These are phyloP conservation scores for Nidularia pulvinata DNA, from an alignment of 768 basidiomycete genomes.

Conservation along the genomic window DNA sequence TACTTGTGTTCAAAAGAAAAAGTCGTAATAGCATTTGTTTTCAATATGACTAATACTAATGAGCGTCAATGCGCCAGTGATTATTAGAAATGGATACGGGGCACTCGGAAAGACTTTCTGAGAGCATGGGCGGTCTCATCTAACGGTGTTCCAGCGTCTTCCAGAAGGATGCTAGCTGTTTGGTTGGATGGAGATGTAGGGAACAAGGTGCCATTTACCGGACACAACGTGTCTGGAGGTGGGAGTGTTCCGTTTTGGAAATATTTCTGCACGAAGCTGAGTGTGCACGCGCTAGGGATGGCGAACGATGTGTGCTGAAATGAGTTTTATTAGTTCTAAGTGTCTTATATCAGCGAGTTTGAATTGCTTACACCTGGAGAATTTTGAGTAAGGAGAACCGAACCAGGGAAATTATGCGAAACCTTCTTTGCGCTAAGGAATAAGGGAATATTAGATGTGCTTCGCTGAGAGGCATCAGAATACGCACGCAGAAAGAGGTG, in stretches of 20 bases:
- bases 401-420: slow-evolving; percentile 28
- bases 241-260: slow-evolving; percentile 39
- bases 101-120: too few species aligned
- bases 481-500: slow-evolving; percentile 20
- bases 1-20: too few species aligned
- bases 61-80: too few species aligned
- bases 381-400: slow-evolving; percentile 39
- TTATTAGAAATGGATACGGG: too few species aligned
- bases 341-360: not conserved
- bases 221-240: slow-evolving; percentile 33
- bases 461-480: not conserved
- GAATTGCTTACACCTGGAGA: slow-evolving; percentile 37
- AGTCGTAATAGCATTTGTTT: too few species aligned
- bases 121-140: too few species aligned
- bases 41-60: too few species aligned
- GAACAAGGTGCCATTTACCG: slow-evolving; percentile 1
- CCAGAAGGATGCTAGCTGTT: too few species aligned
- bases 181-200: too few species aligned
- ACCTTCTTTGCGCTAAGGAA: slow-evolving; percentile 35
- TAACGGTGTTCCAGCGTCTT: too few species aligned
- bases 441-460: not conserved
- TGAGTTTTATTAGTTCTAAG: not conserved
- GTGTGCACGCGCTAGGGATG: slow-evolving; percentile 29
- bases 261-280: slow-evolving; percentile 30
- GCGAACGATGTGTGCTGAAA: slow-evolving; percentile 31